Evolutionary conservation across 208 protist species (phyloP).

Genomic region (Leishmania arabica): DNA sequence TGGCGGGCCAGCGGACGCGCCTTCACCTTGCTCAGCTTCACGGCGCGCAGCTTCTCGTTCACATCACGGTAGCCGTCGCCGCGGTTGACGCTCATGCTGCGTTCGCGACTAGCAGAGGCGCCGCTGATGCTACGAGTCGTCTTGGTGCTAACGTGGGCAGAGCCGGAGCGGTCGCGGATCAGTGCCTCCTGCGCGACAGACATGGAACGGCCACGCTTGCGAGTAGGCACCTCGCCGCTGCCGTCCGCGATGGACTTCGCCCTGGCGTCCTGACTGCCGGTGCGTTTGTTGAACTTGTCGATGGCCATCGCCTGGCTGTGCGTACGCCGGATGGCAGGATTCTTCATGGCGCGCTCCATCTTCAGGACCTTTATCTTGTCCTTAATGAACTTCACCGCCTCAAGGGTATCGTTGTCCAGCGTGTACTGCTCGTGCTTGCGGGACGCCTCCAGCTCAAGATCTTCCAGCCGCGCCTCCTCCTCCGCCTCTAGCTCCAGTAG

Average conservation of each 20-base stretch:
- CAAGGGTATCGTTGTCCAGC: constrained; percentile 69
- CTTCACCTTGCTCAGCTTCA: constrained; percentile 91
- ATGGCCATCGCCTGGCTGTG: constrained; percentile 75
- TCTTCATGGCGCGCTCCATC: constrained; percentile 92
- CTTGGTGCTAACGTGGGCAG: constrained; percentile 81
- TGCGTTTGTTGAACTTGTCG: constrained; percentile 88
- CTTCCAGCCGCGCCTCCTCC: constrained; percentile 89
- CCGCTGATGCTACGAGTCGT: constrained; percentile 79
- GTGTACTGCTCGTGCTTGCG: constrained; percentile 56
- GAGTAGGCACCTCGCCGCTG: constrained; percentile 30
- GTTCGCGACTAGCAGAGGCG: constrained; percentile 64
- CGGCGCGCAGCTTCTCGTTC: constrained; percentile 89
- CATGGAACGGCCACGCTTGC: constrained; percentile 77
- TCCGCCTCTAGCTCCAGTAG: constrained; percentile 93
- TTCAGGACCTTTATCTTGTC: constrained; percentile 88
- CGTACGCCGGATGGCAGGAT: constrained; percentile 85
- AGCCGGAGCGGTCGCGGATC: constrained; percentile 77
- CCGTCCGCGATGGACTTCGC: constrained; percentile 41
- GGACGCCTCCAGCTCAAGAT: constrained; percentile 95
- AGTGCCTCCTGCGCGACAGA: constrained; percentile 86
- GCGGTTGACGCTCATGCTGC: constrained; percentile 78
- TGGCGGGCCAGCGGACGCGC: constrained; percentile 58
- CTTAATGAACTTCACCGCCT: constrained; percentile 90
- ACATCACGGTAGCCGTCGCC: constrained; percentile 88
- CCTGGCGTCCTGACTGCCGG: constrained; percentile 70